Percentiles rank a stretch among this genome's conserved stretches.
Conservation (phyloP, 2,329 filamentous ascomycete genomes). For the Cladosporium sp. region DNA sequence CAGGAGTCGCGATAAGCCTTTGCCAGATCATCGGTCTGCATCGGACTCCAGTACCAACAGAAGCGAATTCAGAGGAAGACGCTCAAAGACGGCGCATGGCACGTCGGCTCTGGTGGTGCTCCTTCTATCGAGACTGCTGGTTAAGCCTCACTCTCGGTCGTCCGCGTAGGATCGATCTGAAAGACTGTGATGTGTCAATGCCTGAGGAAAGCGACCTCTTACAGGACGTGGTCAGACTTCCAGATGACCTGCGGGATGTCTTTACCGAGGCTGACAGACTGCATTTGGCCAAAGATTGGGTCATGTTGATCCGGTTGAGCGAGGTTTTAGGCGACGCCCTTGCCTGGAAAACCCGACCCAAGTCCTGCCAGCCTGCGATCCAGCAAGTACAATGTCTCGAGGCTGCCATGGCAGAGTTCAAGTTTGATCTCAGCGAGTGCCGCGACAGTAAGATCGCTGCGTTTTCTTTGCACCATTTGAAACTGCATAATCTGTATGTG, state of each 20-base stretch:
- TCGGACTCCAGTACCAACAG: conserved; percentile 9
- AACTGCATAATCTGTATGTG: conserved; percentile 5
- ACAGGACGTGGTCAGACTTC: conserved; percentile 12
- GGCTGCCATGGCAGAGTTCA: background rate
- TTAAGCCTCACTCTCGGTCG: conserved; percentile 14
- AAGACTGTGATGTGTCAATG: conserved; percentile 16
- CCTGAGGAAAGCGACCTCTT: conserved; percentile 10
- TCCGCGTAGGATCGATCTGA: conserved; percentile 14
- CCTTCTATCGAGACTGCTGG: conserved; percentile 17
- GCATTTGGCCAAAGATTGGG: conserved; percentile 14
- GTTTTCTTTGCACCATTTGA: conserved; percentile 2
- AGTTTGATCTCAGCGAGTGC: background rate
- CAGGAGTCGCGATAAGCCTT: conserved; percentile 15
- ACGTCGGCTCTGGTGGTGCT: conserved; percentile 17
- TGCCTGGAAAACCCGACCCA: conserved; percentile 6
- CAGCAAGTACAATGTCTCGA: background rate
- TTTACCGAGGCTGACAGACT: conserved; percentile 12
- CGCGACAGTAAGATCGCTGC: conserved; percentile 1
- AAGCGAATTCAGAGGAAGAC: background rate
- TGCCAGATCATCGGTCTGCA: conserved; percentile 16
- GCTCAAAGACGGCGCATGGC: conserved; percentile 7
- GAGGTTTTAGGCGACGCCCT: conserved; percentile 12
- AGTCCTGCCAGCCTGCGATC: conserved; percentile 5
- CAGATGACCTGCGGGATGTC: conserved; percentile 5
- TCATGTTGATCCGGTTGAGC: conserved; percentile 13